These are phyloP conservation scores for Hanseniaspora singularis DNA, from an alignment of 805 yeast genomes.

Conservation along the genomic window DNA sequence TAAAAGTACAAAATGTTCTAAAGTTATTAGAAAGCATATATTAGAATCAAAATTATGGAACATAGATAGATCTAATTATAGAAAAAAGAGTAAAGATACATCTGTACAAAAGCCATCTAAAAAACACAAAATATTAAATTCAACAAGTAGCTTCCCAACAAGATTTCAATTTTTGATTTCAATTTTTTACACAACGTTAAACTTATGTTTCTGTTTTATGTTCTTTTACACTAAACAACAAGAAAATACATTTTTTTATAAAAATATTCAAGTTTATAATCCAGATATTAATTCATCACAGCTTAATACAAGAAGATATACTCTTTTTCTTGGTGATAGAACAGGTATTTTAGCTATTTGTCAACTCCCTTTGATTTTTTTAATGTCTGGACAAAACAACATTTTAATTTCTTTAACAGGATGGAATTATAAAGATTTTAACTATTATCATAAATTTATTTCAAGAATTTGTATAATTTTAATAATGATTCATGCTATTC, in stretches of 20 bases:
- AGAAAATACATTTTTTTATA: constrained; percentile 2
- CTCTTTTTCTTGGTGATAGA: constrained; percentile 34
- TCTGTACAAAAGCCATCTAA: neutral
- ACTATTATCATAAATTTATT: constrained; percentile 52
- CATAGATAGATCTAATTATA: neutral
- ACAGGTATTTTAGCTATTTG: constrained; percentile 37
- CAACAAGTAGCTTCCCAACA: neutral
- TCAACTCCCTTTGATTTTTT: constrained; percentile 41
- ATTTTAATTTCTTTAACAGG: constrained; percentile 50
- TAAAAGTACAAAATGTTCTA: constrained; percentile 19
- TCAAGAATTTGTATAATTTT: constrained; percentile 33
- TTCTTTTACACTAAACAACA: neutral
- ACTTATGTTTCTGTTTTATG: neutral
- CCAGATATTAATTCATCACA: constrained; percentile 18
- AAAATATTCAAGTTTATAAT: constrained; percentile 18
- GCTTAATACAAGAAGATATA: constrained; percentile 16
- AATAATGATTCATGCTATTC: constrained; percentile 31
- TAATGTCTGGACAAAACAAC: constrained; percentile 67
- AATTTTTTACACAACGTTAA: constrained; percentile 19
- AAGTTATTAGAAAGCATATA: constrained; percentile 29
- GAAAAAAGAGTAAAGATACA: neutral
- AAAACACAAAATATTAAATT: neutral
- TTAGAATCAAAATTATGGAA: constrained; percentile 27
- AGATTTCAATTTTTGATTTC: constrained; percentile 2
- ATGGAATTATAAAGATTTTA: constrained; percentile 50